phyloP scores from a whole-genome alignment of 2,329 filamentous ascomycete species.

The Talaromyces sp. region DNA sequence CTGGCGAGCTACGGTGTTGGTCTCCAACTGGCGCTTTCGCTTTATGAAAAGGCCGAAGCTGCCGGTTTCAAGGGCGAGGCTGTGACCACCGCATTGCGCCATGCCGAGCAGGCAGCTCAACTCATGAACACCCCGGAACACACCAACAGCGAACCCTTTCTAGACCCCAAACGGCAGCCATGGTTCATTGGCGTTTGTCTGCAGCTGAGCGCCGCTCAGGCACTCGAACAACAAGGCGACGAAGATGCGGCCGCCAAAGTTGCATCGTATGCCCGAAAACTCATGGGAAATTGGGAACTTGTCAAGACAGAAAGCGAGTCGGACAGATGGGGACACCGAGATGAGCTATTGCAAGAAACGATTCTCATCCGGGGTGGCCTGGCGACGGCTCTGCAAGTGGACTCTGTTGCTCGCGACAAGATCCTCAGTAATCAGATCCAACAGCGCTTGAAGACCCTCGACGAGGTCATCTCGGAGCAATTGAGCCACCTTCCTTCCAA shows the following conservation, averaged over 20 bases:
- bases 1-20: conserved; percentile 19
- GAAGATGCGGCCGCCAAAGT: conserved; percentile 38
- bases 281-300: conserved; percentile 28
- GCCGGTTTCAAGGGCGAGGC: conserved; percentile 28
- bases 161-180: conserved; percentile 35
- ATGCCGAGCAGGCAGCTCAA: conserved; percentile 29
- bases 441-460: conserved; percentile 38
- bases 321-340: conserved; percentile 16
- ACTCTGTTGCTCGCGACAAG: conserved; percentile 22
- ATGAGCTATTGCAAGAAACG: conserved; percentile 24
- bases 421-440: conserved; percentile 20
- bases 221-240: conserved; percentile 29
- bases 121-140: conserved; percentile 34
- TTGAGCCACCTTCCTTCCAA: conserved; percentile 15
- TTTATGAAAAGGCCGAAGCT: conserved; percentile 30
- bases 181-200: conserved; percentile 39
- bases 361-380: conserved; percentile 39
- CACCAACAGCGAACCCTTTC: conserved; percentile 13
- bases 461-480: conserved; percentile 43
- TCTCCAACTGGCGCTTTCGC: conserved; percentile 17
- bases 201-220: conserved; percentile 40
- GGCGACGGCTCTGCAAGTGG: conserved; percentile 31
- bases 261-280: conserved; percentile 31
- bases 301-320: conserved; percentile 19
- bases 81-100: conserved; percentile 22